These are phyloP conservation scores for Nitzschia palea DNA, from an alignment of 108 stramenopile genomes.

Conservation along the genomic window DNA sequence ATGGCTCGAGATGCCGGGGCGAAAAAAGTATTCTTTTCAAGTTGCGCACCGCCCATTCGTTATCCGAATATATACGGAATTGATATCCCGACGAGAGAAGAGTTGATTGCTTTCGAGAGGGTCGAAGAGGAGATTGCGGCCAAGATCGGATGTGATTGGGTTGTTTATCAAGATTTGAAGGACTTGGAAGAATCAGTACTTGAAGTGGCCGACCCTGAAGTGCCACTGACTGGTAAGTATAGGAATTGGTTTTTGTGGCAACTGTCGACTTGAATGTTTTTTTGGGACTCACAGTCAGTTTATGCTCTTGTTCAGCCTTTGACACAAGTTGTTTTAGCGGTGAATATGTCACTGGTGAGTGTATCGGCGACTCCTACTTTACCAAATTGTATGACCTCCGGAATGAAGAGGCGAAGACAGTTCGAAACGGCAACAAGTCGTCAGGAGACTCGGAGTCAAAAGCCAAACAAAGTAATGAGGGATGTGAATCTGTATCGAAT, in stretches of 20 bases:
- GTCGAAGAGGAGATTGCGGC: conserved; percentile 86
- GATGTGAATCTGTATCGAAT: conserved; percentile 77
- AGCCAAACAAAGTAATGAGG: conserved; percentile 65
- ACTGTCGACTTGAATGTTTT: not conserved
- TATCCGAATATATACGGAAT: conserved; percentile 99
- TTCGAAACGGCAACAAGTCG: conserved; percentile 28
- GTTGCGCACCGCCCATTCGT: conserved; percentile 97
- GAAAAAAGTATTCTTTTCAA: conserved; percentile 91
- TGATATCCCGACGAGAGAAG: conserved; percentile 95
- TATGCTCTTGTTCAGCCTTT: conserved; percentile 46
- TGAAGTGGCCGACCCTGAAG: conserved; percentile 20
- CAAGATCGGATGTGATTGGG: conserved; percentile 92
- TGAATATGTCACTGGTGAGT: conserved; percentile 89
- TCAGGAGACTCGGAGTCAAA: conserved; percentile 1
- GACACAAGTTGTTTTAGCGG: conserved; percentile 97
- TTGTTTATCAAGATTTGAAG: conserved; percentile 75
- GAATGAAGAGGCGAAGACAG: conserved; percentile 75
- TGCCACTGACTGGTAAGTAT: conserved; percentile 26
- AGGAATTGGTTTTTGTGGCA: not conserved
- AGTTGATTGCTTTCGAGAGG: conserved; percentile 93
- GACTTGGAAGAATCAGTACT: conserved; percentile 78
- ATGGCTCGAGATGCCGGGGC: conserved; percentile 99
- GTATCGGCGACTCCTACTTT: conserved; percentile 80
- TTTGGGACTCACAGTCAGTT: not conserved
- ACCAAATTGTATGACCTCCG: conserved; percentile 65